Base-by-base conservation (phyloP, 352 stramenopile species). In the Globisporangium recalcitrans region DNA sequence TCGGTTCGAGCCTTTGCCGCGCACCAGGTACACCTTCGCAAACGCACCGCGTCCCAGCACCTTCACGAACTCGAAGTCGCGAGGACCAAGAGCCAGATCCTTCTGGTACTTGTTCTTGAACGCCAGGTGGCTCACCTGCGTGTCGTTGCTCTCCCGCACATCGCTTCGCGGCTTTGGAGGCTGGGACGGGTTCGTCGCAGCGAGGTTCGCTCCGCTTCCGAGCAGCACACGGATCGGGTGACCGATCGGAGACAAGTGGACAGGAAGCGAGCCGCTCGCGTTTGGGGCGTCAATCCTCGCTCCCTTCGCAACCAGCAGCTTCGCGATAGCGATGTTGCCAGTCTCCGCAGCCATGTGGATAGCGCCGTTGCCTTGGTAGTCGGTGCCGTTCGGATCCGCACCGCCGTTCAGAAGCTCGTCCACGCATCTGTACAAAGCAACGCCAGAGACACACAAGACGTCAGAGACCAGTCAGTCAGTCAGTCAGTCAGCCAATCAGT, bases 81-180 rank as follows among this genome's bases (percentile, higher is more conserved):
- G 83, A 27, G 85, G 85, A 13, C 85, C 83, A 8, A 95, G 68
- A 31, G 85, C 85, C 31, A 95, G 56, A 54, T 91, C 84, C 65
- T 91, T 74, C 68, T 95, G 83, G 72, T 95, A 95, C 68, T 93
- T 95, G 80, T 95, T 95, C 72, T 94, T 94, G 70, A 94, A 94
- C 21, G 85, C 84, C 48, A 94, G 69, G 69, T 94, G 85, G n/a
- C 74, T 81, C 6, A 88, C 85, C 55, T 93, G 76, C 22, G 78
- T 91, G 21, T 82, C 77, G 31, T 90, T 89, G 22, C 60, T 68
- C 16, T 90, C 78, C 21, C 77, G 73, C 2, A 44, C 36, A 44
- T 88, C 76, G 21, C 72, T 82, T n/a, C 70, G 77, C 48, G 73
- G 73, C 46, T 80, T 81, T 16, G 82, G 80, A 1, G 80, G 80